phyloP scores from a whole-genome alignment of 495 filamentous ascomycete species.

The Cenococcum geophilum region DNA sequence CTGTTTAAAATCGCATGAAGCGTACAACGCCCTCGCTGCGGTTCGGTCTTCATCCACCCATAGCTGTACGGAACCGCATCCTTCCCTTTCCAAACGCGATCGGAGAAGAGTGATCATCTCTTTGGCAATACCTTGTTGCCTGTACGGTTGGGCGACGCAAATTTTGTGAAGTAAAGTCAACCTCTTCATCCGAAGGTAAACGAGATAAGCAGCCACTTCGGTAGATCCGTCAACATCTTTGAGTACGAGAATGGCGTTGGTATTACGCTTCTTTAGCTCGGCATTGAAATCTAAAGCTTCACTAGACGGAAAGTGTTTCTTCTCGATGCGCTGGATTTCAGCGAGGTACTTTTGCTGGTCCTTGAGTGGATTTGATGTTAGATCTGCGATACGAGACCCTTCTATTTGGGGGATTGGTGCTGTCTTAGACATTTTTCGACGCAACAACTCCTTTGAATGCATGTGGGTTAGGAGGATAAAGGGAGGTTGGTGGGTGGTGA shows the following conservation, averaged over 20 bases:
- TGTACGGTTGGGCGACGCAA: conserved; percentile 48
- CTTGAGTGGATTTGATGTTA: conserved; percentile 12
- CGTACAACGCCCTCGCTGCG: conserved; percentile 48
- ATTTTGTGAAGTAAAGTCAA: conserved; percentile 53
- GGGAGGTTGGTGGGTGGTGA: background rate
- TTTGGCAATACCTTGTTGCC: conserved; percentile 50
- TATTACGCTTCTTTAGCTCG: conserved; percentile 54
- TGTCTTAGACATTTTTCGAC: conserved; percentile 6
- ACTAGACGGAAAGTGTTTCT: conserved; percentile 53
- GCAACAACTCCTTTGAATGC: background rate
- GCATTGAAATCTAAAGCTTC: conserved; percentile 50
- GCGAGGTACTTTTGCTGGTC: conserved; percentile 36
- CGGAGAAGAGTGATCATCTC: conserved; percentile 47
- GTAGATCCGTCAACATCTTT: conserved; percentile 23
- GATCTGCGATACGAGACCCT: conserved; percentile 4
- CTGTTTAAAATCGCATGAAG: conserved; percentile 47
- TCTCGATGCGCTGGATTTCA: conserved; percentile 48
- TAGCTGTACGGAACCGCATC: conserved; percentile 51
- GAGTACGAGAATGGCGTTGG: conserved; percentile 46
- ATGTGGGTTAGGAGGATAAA: background rate
- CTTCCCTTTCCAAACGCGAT: conserved; percentile 46
- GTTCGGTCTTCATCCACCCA: conserved; percentile 55
- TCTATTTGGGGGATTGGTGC: background rate
- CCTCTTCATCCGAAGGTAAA: conserved; percentile 51
- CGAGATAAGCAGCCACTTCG: conserved; percentile 46